Evolutionary conservation across 2,329 filamentous ascomycete species (phyloP).

Genomic region (Aureobasidium sp.): DNA sequence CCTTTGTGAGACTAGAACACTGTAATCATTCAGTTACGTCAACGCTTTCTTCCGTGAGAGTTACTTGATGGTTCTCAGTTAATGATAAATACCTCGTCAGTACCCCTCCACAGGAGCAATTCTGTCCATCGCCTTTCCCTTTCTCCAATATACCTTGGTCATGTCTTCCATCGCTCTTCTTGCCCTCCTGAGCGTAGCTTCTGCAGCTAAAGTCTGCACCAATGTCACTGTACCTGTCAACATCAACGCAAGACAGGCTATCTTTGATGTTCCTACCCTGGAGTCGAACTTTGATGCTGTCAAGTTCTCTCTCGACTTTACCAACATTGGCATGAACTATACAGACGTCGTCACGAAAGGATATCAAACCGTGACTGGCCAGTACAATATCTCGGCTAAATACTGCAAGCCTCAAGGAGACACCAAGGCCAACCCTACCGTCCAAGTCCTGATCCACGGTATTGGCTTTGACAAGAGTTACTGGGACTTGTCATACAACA

Average conservation of each 20-base stretch:
- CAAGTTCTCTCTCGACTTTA: constrained; percentile 59
- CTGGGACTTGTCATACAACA: constrained; percentile 38
- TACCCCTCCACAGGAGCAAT: background rate
- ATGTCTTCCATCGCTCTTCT: constrained; percentile 18
- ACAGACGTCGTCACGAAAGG: constrained; percentile 39
- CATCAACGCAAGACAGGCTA: constrained; percentile 59
- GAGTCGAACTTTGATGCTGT: constrained; percentile 63
- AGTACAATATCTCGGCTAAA: constrained; percentile 26
- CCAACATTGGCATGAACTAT: constrained; percentile 58
- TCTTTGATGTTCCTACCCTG: constrained; percentile 58
- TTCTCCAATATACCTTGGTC: background rate
- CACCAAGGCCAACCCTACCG: constrained; percentile 22
- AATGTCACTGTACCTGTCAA: constrained; percentile 64
- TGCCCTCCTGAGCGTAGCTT: constrained; percentile 24
- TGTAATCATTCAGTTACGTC: constrained; percentile 7
- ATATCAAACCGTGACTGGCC: constrained; percentile 23
- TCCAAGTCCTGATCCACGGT: constrained; percentile 48
- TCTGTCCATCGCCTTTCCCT: background rate
- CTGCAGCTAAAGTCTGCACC: constrained; percentile 41
- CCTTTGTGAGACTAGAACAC: constrained; percentile 7
- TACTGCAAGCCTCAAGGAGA: constrained; percentile 30
- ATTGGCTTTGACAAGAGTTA: constrained; percentile 41
- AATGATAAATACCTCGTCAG: constrained; percentile 13
- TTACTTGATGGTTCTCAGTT: background rate
- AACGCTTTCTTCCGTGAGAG: background rate